Evolutionary conservation across 257 asterid genomes (phyloP), one percentile per base, ranked within the genome.

Genomic region (Salvia rosmarinus): DNA sequence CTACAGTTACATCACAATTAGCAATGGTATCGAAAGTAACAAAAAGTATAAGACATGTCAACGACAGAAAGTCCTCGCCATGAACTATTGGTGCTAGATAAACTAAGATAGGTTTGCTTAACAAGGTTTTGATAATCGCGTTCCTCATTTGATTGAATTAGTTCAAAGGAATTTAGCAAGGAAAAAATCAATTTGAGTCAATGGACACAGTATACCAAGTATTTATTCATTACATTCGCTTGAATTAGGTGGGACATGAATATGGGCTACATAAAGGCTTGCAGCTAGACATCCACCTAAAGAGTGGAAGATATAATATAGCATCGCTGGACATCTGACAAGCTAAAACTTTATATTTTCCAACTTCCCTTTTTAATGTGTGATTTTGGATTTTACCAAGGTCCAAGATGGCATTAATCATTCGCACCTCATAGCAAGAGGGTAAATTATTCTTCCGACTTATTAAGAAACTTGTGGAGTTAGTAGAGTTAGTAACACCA

Each of bases 251-350:
- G 69, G 40, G 21, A 47, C 37, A 21, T 10, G 19, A 16, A 16
- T 25, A 14, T 39, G 51, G 19, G 52, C 9, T 20, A 30, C 14
- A 12, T n/a, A 16, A 16, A 14, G 42, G 20, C n/a, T 23, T 35
- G 63, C 14, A 51, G 57, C 43, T 21, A 50, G 35, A n/a, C n/a
- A n/a, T n/a, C 35, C 20, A 20, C 47, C 12, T 11, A 12, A 59
- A 28, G 65, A 20, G 37, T 60, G 30, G 55, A 72, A 20, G 32
- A n/a, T n/a, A n/a, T n/a, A n/a, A 61, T 72, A 32, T 21, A 47
- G 54, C 62, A 61, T 67, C 4, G 17, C 17, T 0, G n/a, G 55
- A 21, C 40, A 54, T 39, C 70, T 13, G 28, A 28, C 19, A n/a
- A 47, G 68, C 62, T 63, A 37, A 14, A 58, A 10, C 23, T 13